phyloP scores from a whole-genome alignment of 345 rosid species.

The Abelmoschus esculentus region DNA sequence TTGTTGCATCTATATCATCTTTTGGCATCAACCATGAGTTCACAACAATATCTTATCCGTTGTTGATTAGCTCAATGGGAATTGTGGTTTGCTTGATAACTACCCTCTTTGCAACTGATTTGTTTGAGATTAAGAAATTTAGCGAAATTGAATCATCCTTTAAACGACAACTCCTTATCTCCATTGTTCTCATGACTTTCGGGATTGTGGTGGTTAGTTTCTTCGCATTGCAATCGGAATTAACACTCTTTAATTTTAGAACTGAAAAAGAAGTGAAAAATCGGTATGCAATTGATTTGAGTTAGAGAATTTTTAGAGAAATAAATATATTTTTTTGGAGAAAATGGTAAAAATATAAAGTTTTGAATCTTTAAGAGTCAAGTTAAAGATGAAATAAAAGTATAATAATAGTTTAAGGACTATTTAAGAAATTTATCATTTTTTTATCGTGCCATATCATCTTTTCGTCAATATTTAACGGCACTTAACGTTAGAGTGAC shows the following conservation, averaged over 20 bases:
- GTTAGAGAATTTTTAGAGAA: too few relatives aligned
- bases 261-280: conserved; percentile 42
- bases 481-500: too few relatives aligned
- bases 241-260: conserved; percentile 51
- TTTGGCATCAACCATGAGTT: conserved; percentile 45
- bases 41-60: conserved; percentile 53
- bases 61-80: conserved; percentile 53
- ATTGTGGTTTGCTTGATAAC: conserved; percentile 53
- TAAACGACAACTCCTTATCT: conserved; percentile 57
- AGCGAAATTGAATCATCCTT: conserved; percentile 48
- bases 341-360: too few relatives aligned
- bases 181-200: conserved; percentile 53
- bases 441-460: too few relatives aligned
- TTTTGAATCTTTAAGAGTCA: too few relatives aligned
- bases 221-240: conserved; percentile 48
- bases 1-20: conserved; percentile 61
- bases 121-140: conserved; percentile 42
- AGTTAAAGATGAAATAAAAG: too few relatives aligned
- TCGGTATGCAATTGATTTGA: conserved; percentile 46
- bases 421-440: too few relatives aligned
- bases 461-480: too few relatives aligned
- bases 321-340: too few relatives aligned
- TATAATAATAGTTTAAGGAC: too few relatives aligned
- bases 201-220: conserved; percentile 52
- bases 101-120: conserved; percentile 58